Conservation (phyloP, 352 stramenopile species). For the Phytophthora colocasiae region DNA sequence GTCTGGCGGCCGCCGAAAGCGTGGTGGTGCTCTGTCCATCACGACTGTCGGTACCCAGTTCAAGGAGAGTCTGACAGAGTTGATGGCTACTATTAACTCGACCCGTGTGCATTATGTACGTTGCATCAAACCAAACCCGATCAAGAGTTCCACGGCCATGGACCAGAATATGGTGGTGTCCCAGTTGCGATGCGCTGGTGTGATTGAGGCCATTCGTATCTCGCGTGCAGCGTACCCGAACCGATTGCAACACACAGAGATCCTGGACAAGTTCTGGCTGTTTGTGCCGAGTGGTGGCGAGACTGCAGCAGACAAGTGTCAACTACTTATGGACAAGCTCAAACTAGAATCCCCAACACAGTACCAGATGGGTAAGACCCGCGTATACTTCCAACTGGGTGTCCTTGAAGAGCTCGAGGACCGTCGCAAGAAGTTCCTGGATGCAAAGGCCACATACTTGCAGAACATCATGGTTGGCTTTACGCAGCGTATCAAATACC, state of each 20-base stretch:
- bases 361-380: conserved; percentile 88
- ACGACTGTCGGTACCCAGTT: conserved; percentile 92
- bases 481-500: conserved; percentile 76
- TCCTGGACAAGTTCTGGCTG: conserved; percentile 85
- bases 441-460: conserved; percentile 80
- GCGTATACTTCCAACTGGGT: conserved; percentile 89
- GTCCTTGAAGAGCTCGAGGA: conserved; percentile 89
- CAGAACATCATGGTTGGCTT: conserved; percentile 86
- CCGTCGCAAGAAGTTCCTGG: conserved; percentile 84
- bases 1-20: conserved; percentile 52
- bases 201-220: conserved; percentile 99
- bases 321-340: conserved; percentile 84
- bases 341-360: conserved; percentile 74
- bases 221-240: conserved; percentile 98
- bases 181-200: conserved; percentile 97
- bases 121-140: conserved; percentile 99
- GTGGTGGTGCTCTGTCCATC: conserved; percentile 67
- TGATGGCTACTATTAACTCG: conserved; percentile 96
- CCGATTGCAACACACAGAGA: conserved; percentile 92
- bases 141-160: conserved; percentile 92
- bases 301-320: conserved; percentile 68
- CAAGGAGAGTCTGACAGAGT: conserved; percentile 91
- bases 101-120: conserved; percentile 98
- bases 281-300: conserved; percentile 75
- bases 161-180: conserved; percentile 95